These are phyloP conservation scores for Helicocarpus griseus DNA, from an alignment of 2,329 filamentous ascomycete species.

Conservation along the genomic window DNA sequence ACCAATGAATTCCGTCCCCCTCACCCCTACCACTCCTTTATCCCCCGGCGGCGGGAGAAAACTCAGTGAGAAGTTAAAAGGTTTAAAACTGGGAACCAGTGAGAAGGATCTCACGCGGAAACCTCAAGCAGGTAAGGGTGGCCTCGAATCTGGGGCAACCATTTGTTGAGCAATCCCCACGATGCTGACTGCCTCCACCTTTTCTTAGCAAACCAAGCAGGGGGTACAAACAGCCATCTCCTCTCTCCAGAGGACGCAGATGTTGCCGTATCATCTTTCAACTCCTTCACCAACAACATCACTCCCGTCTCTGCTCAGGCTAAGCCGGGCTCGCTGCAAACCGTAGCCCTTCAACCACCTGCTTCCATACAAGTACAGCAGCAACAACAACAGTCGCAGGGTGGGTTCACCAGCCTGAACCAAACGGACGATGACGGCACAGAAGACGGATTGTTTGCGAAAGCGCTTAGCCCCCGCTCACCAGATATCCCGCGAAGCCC, in stretches of 20 bases:
- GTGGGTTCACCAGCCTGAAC: neutral
- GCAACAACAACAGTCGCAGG: slow-evolving; percentile 4
- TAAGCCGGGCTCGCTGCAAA: neutral
- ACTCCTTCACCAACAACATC: slow-evolving; percentile 50
- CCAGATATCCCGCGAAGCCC: slow-evolving; percentile 79
- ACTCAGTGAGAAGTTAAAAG: slow-evolving; percentile 68
- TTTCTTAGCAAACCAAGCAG: slow-evolving; percentile 23
- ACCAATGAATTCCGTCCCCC: slow-evolving; percentile 16
- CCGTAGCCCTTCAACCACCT: slow-evolving; percentile 29
- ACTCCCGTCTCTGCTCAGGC: slow-evolving; percentile 15
- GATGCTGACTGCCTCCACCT: neutral
- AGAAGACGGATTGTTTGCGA: slow-evolving; percentile 74
- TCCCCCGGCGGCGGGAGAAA: slow-evolving; percentile 57
- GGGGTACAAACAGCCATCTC: slow-evolving; percentile 31
- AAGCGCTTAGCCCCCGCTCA: slow-evolving; percentile 76
- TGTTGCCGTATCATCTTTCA: slow-evolving; percentile 54
- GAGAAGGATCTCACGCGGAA: slow-evolving; percentile 52
- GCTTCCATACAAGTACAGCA: slow-evolving; percentile 29
- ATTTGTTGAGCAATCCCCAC: neutral
- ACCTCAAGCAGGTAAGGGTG: slow-evolving; percentile 39
- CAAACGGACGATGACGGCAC: slow-evolving; percentile 18
- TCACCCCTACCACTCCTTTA: slow-evolving; percentile 46
- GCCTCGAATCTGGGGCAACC: no score
- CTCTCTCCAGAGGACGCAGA: slow-evolving; percentile 55
- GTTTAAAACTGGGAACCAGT: slow-evolving; percentile 67